Evolutionary conservation across 495 filamentous ascomycete species (phyloP).

Genomic region (Chaetomium tenue): DNA sequence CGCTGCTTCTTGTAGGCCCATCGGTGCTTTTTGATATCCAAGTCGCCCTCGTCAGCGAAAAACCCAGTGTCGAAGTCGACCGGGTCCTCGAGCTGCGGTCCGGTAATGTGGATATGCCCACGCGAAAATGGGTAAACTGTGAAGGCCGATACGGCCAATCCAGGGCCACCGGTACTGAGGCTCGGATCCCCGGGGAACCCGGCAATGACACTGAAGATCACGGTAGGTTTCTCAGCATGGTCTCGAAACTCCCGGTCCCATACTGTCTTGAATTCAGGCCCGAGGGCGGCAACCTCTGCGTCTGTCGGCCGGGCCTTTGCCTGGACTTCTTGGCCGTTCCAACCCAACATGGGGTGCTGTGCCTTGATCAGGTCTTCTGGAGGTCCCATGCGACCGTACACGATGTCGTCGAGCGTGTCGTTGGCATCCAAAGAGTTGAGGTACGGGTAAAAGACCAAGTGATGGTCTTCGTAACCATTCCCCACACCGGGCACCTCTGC

Average conservation of each 20-base stretch:
- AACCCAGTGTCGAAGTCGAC: slow-evolving; percentile 47
- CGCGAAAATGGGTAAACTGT: slow-evolving; percentile 56
- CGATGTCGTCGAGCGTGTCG: slow-evolving; percentile 41
- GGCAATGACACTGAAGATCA: background rate
- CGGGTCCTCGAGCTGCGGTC: slow-evolving; percentile 34
- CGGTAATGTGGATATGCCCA: slow-evolving; percentile 56
- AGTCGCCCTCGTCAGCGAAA: slow-evolving; percentile 43
- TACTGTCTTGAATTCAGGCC: slow-evolving; percentile 38
- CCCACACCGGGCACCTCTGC: slow-evolving; percentile 52
- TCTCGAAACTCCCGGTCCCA: slow-evolving; percentile 50
- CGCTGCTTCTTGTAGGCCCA: slow-evolving; percentile 57
- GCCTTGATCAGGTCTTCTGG: slow-evolving; percentile 27
- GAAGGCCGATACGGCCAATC: slow-evolving; percentile 32
- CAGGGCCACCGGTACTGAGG: background rate
- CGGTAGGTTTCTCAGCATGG: slow-evolving; percentile 1
- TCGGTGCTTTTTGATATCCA: slow-evolving; percentile 46
- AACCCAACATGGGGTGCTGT: slow-evolving; percentile 40
- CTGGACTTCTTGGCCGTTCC: slow-evolving; percentile 50
- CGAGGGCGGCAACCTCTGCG: slow-evolving; percentile 42
- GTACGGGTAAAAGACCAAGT: slow-evolving; percentile 37
- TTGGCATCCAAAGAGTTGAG: slow-evolving; percentile 31
- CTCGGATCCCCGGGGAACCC: background rate
- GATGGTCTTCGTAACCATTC: slow-evolving; percentile 51
- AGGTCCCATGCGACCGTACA: slow-evolving; percentile 25
- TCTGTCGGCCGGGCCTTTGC: slow-evolving; percentile 44